Evolutionary conservation across 108 stramenopile genomes (phyloP).

Genomic region (Skeletonema menzelii): DNA sequence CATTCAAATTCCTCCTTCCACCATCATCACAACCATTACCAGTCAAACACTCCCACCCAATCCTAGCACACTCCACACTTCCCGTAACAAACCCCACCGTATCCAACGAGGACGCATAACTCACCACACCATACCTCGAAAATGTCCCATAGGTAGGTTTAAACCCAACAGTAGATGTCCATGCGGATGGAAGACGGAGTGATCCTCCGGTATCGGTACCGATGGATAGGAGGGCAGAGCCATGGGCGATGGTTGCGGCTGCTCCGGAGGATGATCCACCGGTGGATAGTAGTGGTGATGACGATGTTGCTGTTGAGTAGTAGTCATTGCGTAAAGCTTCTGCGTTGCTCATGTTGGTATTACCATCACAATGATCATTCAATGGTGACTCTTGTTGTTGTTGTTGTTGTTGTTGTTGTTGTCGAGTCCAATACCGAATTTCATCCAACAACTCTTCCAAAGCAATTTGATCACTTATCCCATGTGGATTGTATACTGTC

Average conservation of each 20-base stretch:
- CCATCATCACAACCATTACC: not conserved
- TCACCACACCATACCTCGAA: conserved; percentile 92
- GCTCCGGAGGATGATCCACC: conserved; percentile 93
- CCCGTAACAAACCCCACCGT: conserved; percentile 86
- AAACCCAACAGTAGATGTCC: conserved; percentile 92
- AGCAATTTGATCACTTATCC: conserved; percentile 18
- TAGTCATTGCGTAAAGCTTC: not conserved
- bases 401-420: too few relatives aligned
- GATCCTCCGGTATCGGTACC: conserved; percentile 98
- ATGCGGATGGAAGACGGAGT: conserved; percentile 94
- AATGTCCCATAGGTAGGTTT: conserved; percentile 95
- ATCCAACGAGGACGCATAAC: conserved; percentile 95
- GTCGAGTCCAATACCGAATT: conserved; percentile 24
- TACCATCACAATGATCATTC: not conserved
- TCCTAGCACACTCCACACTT: conserved; percentile 59
- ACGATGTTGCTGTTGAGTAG: not conserved
- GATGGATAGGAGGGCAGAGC: conserved; percentile 79
- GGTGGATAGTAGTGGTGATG: conserved; percentile 51
- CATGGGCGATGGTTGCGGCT: conserved; percentile 91
- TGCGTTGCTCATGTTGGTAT: not conserved
- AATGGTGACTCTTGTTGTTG: not conserved
- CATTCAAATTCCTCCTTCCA: not conserved
- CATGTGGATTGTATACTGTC: conserved; percentile 26
- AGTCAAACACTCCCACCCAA: conserved; percentile 54
- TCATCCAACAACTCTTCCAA: conserved; percentile 27